Base-by-base conservation (phyloP, 1,139 yeast species). In the Suhomyces atakaporum region DNA sequence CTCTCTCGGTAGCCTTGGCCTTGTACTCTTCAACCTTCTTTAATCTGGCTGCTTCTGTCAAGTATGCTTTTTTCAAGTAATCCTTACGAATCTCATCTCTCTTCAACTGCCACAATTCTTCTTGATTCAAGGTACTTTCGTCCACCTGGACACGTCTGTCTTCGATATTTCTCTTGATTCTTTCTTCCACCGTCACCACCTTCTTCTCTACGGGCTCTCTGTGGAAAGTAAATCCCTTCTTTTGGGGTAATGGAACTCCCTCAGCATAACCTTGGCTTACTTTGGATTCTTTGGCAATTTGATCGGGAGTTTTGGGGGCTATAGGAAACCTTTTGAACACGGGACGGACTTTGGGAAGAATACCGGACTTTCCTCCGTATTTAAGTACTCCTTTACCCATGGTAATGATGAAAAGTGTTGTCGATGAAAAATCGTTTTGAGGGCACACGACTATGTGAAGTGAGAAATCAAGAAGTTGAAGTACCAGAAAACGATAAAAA, bases 291-390 rank as follows among this genome's bases (percentile, higher is more conserved):
- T 60, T 59, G 11, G 55, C 58, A 31, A 52, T 29, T 43, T 71
- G 75, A 25, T 51, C 56, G 8, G 49, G 58, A 6, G 62, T 63
- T 31, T 55, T 56, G 7, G 87, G 82, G 43, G 81, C 77, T 36
- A 79, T 73, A 2, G 90, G 88, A 38, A 52, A 53, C 30, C 72
- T 66, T 53, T 79, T 83, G 65, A 84, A 75, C 25, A 84, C 77
- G 25, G 84, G 79, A 54, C 95, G 81, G 10, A 85, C 81, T 40
- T 68, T 73, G 35, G 97, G 97, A 48, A 89, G 73, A 33, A 86
- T 69, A 56, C 97, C 96, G 36, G 94, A 83, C 63, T 84, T 84
- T n/a, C 80, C 80, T 22, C 80, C 80, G 50, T 63, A 70, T 49
- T 69, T 75, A 30, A 75, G 54, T 16, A 69, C 66, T 39, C 79